Conservation (phyloP, 139 green algal species). For the Chlorella vulgaris region DNA sequence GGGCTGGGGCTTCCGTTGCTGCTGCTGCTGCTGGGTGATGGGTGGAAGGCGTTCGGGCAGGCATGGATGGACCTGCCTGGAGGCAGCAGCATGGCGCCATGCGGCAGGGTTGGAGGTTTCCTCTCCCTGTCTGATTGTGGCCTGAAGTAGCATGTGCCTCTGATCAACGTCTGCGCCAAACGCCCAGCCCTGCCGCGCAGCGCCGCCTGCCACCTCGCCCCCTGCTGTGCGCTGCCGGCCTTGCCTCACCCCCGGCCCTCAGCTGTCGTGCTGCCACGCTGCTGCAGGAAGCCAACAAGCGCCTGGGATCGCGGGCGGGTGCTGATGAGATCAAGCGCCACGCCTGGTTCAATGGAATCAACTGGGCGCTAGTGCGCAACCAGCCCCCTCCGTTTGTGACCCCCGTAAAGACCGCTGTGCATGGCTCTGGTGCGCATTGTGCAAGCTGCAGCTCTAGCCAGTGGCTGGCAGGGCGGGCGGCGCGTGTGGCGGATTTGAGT, state of each 20-base stretch:
- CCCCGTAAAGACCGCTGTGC: background rate
- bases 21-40: background rate
- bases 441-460: background rate
- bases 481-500: too few relatives aligned
- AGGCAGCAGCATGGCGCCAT: background rate
- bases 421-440: background rate
- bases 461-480: background rate
- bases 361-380: constrained; percentile 89
- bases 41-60: background rate
- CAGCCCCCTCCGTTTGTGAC: constrained; percentile 38
- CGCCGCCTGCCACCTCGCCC: too few relatives aligned
- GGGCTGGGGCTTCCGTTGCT: background rate
- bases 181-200: too few relatives aligned
- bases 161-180: too few relatives aligned
- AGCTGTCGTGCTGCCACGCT: too few relatives aligned
- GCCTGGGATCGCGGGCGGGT: constrained; percentile 75
- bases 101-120: too few relatives aligned
- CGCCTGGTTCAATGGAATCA: constrained; percentile 86
- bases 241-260: background rate
- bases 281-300: constrained; percentile 52
- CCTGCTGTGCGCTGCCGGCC: background rate
- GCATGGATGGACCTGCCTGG: background rate
- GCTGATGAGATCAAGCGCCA: constrained; percentile 95
- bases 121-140: too few relatives aligned
- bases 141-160: too few relatives aligned